These are phyloP conservation scores for Allomyces arbusculus DNA, from an alignment of 192 early-diverging fungal genomes.

Conservation along the genomic window DNA sequence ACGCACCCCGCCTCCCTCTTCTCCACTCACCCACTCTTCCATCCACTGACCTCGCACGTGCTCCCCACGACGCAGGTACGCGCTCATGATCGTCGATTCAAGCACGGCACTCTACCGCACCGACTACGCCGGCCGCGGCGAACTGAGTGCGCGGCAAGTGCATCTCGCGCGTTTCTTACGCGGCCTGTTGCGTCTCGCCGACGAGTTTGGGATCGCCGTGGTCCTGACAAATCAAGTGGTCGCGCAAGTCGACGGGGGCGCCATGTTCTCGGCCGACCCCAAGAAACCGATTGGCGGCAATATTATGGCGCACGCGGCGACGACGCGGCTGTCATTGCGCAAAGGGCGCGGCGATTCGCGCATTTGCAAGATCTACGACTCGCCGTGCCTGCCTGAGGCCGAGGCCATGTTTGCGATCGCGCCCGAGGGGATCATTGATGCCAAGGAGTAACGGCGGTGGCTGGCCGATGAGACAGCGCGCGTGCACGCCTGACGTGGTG, in stretches of 20 bases:
- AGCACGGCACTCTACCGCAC: conserved; percentile 67
- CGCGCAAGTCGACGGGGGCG: conserved; percentile 11
- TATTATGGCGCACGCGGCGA: conserved; percentile 48
- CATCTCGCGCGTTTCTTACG: conserved; percentile 56
- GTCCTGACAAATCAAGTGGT: conserved; percentile 57
- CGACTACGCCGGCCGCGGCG: conserved; percentile 67
- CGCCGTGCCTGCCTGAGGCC: conserved; percentile 53
- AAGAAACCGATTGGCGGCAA: conserved; percentile 75
- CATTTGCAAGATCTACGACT: conserved; percentile 66
- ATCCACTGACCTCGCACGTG: too few species aligned
- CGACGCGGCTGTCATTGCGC: conserved; percentile 53
- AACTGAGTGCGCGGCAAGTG: conserved; percentile 66
- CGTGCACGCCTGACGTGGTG: too few species aligned
- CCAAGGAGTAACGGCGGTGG: conserved; percentile 40
- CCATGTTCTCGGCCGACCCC: conserved; percentile 67
- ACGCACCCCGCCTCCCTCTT: conserved; percentile 9
- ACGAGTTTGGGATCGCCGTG: conserved; percentile 70
- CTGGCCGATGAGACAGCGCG: too few species aligned
- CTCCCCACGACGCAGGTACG: not conserved
- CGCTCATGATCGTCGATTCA: conserved; percentile 42
- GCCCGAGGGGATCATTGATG: conserved; percentile 69
- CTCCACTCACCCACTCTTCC: not conserved
- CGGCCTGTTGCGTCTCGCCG: conserved; percentile 48
- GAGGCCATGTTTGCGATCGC: conserved; percentile 71
- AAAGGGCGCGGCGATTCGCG: conserved; percentile 65